Percentiles rank a stretch among this genome's conserved stretches.
phyloP scores from a whole-genome alignment of 2,329 filamentous ascomycete species.

The Penicillium hordei region DNA sequence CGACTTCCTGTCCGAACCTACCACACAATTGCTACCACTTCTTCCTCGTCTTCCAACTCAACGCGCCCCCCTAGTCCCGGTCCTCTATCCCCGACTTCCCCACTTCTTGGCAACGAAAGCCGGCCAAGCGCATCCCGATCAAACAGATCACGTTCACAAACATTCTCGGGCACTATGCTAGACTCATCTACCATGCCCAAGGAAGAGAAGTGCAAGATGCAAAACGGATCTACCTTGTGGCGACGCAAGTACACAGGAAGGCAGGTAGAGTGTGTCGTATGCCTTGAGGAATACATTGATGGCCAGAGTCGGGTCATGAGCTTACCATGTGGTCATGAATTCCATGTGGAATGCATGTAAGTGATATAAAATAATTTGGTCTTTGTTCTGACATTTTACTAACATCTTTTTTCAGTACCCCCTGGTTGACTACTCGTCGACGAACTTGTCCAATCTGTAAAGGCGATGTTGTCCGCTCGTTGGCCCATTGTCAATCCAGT shows the following conservation, averaged over 20 bases:
- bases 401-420: constrained; percentile 62
- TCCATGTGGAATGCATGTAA: constrained; percentile 98
- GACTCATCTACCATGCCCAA: constrained; percentile 25
- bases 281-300: constrained; percentile 92
- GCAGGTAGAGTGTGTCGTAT: constrained; percentile 90
- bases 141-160: constrained; percentile 40
- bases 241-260: constrained; percentile 61
- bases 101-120: constrained; percentile 58
- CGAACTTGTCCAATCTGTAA: constrained; percentile 99
- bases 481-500: constrained; percentile 49
- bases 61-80: constrained; percentile 63
- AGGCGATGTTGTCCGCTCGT: constrained; percentile 76
- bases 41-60: constrained; percentile 57
- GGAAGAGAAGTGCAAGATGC: constrained; percentile 48
- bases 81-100: constrained; percentile 71
- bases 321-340: constrained; percentile 94
- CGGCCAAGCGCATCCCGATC: constrained; percentile 31
- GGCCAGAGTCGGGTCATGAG: constrained; percentile 96
- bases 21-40: constrained; percentile 72
- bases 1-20: constrained; percentile 93
- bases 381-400: constrained; percentile 18
- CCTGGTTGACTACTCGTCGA: constrained; percentile 91
- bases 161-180: constrained; percentile 33
- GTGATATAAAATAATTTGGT: constrained; percentile 42
- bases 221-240: constrained; percentile 40